These are phyloP conservation scores for Suhomyces atakaporum DNA, from an alignment of 1,139 yeast species.

Conservation along the genomic window DNA sequence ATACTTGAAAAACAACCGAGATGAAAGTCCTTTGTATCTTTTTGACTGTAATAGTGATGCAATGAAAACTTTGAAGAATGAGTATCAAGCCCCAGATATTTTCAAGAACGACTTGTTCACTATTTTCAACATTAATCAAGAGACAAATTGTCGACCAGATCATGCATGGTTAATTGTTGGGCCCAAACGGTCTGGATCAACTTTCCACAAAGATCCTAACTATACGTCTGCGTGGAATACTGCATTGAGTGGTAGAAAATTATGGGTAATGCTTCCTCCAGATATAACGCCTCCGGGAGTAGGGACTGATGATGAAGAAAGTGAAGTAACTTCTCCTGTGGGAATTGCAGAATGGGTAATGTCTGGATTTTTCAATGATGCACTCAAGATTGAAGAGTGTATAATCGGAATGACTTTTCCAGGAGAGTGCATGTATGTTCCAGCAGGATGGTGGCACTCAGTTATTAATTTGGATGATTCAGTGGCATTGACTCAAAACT, in stretches of 20 bases:
- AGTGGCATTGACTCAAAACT: conserved; percentile 83
- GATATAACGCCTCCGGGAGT: conserved; percentile 81
- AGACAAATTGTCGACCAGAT: conserved; percentile 68
- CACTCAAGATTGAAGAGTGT: conserved; percentile 49
- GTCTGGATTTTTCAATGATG: conserved; percentile 75
- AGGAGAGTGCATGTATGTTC: conserved; percentile 86
- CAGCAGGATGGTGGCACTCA: conserved; percentile 95
- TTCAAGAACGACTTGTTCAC: conserved; percentile 55
- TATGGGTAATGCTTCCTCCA: conserved; percentile 91
- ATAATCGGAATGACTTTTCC: conserved; percentile 73
- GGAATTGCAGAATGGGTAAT: conserved; percentile 91
- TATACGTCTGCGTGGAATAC: conserved; percentile 91
- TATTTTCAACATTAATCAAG: conserved; percentile 35
- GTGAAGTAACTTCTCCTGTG: conserved; percentile 89
- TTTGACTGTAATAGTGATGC: conserved; percentile 79
- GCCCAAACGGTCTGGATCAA: conserved; percentile 77
- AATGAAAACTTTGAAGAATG: conserved; percentile 54
- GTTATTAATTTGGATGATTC: conserved; percentile 81
- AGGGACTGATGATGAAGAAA: conserved; percentile 70
- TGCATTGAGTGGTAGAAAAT: conserved; percentile 68
- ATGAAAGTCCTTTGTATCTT: conserved; percentile 81
- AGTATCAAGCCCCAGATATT: conserved; percentile 56
- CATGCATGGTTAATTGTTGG: conserved; percentile 90
- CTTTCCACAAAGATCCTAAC: conserved; percentile 92
- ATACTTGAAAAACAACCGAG: conserved; percentile 62